Evolutionary conservation across 2,329 filamentous ascomycete species (phyloP).

Genomic region (Penicillium sumatraense): DNA sequence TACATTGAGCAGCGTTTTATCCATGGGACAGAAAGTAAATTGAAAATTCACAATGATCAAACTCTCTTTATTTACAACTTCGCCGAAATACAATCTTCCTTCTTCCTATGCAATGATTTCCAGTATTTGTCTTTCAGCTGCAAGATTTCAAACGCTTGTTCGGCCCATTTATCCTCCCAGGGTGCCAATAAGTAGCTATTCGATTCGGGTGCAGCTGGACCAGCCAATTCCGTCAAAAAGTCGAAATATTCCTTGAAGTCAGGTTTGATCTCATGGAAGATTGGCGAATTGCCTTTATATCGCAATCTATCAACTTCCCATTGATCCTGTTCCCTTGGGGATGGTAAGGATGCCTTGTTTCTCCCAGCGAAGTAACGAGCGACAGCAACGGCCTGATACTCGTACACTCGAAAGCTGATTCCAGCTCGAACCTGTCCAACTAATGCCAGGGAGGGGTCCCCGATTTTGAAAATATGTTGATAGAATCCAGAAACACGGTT

Average conservation of each 20-base stretch:
- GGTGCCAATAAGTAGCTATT: constrained; percentile 40
- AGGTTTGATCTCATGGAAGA: constrained; percentile 30
- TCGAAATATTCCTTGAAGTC: constrained; percentile 49
- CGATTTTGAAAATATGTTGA: constrained; percentile 36
- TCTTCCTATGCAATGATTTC: constrained; percentile 11
- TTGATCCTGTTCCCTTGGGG: constrained; percentile 23
- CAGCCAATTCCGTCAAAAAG: constrained; percentile 43
- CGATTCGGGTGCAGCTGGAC: constrained; percentile 42
- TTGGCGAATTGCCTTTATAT: constrained; percentile 22
- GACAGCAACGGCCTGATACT: constrained; percentile 37
- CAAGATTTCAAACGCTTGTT: constrained; percentile 25
- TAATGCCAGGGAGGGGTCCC: constrained; percentile 34
- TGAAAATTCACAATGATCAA: background rate
- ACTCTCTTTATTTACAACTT: constrained; percentile 1
- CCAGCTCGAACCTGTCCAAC: constrained; percentile 34
- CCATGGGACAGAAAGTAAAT: too few species aligned
- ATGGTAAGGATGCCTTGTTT: constrained; percentile 25
- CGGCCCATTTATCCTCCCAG: constrained; percentile 44
- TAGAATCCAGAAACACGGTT: constrained; percentile 34
- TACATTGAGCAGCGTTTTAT: too few species aligned
- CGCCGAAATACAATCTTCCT: background rate
- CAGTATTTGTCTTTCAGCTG: constrained; percentile 26
- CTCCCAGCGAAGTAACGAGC: constrained; percentile 33
- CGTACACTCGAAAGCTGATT: constrained; percentile 35
- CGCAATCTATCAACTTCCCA: constrained; percentile 32